These are phyloP conservation scores for Eucalyptus guilfoylei DNA, from an alignment of 345 rosid genomes.

Conservation along the genomic window DNA sequence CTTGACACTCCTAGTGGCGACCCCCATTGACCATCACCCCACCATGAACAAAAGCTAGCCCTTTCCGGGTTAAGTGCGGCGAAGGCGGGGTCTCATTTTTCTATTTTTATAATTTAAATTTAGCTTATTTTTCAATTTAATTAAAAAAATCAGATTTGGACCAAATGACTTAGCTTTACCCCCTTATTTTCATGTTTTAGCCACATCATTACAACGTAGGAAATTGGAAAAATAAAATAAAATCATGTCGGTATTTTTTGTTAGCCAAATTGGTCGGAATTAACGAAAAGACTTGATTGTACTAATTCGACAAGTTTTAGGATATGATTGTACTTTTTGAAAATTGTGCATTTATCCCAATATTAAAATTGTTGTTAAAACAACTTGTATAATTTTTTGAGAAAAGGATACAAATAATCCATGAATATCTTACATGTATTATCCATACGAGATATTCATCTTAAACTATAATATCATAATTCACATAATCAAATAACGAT, in stretches of 20 bases:
- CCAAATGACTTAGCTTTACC: neutral
- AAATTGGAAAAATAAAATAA: neutral
- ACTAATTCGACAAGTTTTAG: accelerated
- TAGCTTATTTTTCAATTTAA: neutral
- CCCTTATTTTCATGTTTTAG: neutral
- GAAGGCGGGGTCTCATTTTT: neutral
- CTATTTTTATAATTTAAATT: neutral
- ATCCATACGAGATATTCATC: neutral
- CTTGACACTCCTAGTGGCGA: no score
- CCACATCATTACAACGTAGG: accelerated
- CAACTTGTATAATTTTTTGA: neutral
- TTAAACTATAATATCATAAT: neutral
- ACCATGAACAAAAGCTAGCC: neutral
- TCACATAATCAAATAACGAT: neutral
- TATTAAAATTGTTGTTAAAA: neutral
- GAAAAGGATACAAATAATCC: neutral
- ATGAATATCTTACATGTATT: neutral
- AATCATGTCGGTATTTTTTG: neutral
- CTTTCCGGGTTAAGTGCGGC: neutral
- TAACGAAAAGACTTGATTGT: accelerated
- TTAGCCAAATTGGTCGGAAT: accelerated
- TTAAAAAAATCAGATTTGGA: neutral
- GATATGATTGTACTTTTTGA: neutral
- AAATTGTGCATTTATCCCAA: neutral
- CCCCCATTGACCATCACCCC: neutral